Evolutionary conservation across 1,284 basidiomycete genomes (phyloP).

Genomic region (Moniliophthora roreri): DNA sequence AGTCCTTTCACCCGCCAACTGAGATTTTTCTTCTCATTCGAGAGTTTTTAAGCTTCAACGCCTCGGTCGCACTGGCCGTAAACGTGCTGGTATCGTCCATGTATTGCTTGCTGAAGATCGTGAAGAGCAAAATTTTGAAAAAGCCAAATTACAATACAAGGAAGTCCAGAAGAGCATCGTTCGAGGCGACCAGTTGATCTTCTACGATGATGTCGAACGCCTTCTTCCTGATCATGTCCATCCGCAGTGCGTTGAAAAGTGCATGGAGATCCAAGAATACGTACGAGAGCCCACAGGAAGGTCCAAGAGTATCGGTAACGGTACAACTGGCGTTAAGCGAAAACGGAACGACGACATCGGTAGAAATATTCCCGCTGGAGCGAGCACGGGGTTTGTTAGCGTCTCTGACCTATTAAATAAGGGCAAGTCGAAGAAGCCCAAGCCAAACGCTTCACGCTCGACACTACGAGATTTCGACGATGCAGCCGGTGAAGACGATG

Average conservation of each 20-base stretch:
- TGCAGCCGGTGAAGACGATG: slow-evolving; percentile 47
- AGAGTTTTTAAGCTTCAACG: slow-evolving; percentile 79
- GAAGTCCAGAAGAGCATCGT: slow-evolving; percentile 90
- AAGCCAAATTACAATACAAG: slow-evolving; percentile 86
- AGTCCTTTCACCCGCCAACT: slow-evolving; percentile 25
- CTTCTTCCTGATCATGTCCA: slow-evolving; percentile 80
- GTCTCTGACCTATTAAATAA: slow-evolving; percentile 56
- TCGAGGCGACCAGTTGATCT: slow-evolving; percentile 83
- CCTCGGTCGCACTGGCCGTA: slow-evolving; percentile 93
- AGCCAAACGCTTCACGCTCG: slow-evolving; percentile 10
- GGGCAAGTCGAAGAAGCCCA: slow-evolving; percentile 45
- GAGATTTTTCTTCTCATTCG: slow-evolving; percentile 1
- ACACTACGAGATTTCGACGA: slow-evolving; percentile 28
- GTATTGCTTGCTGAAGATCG: slow-evolving; percentile 91
- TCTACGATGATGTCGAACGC: slow-evolving; percentile 90
- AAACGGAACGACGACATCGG: slow-evolving; percentile 66
- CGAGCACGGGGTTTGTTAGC: slow-evolving; percentile 60
- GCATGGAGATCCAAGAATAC: slow-evolving; percentile 79
- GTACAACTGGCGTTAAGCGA: slow-evolving; percentile 49
- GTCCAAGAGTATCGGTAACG: slow-evolving; percentile 32
- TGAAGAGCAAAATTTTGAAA: slow-evolving; percentile 91
- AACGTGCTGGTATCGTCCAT: slow-evolving; percentile 87
- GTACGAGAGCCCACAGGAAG: slow-evolving; percentile 48
- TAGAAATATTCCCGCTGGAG: slow-evolving; percentile 68
- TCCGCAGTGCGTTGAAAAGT: slow-evolving; percentile 78